Evolutionary conservation across 2,329 filamentous ascomycete species (phyloP), one percentile per base, ranked within the genome.

Genomic region (Cladosporium halotolerans): DNA sequence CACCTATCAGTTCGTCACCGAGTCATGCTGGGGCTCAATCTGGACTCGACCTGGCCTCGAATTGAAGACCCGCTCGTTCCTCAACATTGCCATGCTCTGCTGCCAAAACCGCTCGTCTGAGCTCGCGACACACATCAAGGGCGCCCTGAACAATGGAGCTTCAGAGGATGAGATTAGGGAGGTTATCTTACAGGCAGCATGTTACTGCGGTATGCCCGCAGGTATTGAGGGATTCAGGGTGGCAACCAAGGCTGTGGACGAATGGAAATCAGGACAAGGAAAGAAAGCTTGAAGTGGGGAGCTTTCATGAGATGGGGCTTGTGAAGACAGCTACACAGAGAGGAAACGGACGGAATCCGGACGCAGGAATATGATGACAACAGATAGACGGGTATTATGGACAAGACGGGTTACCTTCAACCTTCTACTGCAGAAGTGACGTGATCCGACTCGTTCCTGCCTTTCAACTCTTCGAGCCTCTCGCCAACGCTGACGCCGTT

Each of bases 41-140:
- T 86, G 83, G 83, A 79, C 79, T 3, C 76, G 83, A 7, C 81
- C 81, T 0, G 83, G 82, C 0, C 75, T 86, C 8, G 76, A 79
- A 34, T 75, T 77, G 55, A 82, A 84, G 65, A 78, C 81, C 59
- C 76, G 83, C 44, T 80, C 76, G 50, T 72, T 86, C 52, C 69
- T 86, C 50, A 85, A 85, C 64, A 80, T 85, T 45, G 81, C 77
- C 45, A 84, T 86, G 78, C 71, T 86, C 43, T 80, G 79, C 65
- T 80, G 80, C 3, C 72, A 84, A 57, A 84, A 84, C 60, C 73
- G 79, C 4, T 73, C 71, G 5, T 76, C 78, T 0, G 83, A 86
- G 63, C 70, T 86, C 53, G 81, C 73, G 0, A 75, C 81, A 7
- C 83, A 86, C 63, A 73, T 83, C n/a, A 72, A 80, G 18, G 82